Evolutionary conservation across 129 eudicot genomes (phyloP).

Genomic region (Flaveria bidentis): DNA sequence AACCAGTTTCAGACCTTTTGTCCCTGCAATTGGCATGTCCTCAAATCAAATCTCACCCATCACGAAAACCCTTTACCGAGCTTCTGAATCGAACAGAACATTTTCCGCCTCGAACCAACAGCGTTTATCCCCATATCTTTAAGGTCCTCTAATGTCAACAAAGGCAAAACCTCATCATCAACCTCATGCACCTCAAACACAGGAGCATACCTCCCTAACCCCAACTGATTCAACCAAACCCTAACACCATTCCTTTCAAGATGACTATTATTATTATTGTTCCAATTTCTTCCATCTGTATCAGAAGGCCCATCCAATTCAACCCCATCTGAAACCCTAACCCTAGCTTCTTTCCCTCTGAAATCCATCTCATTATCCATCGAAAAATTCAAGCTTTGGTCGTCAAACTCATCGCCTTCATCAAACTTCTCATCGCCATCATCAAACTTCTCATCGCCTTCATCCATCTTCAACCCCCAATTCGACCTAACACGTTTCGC

Average conservation of each 20-base stretch:
- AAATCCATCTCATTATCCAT: conserved; percentile 40
- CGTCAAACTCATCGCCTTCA: conserved; percentile 37
- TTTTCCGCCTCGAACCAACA: conserved; percentile 67
- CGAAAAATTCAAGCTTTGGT: conserved; percentile 47
- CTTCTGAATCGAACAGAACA: conserved; percentile 64
- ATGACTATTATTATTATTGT: conserved; percentile 35
- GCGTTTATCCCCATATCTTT: conserved; percentile 85
- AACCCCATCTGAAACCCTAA: conserved; percentile 46
- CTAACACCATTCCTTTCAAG: conserved; percentile 52
- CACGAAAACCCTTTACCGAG: conserved; percentile 67
- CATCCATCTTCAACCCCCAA: conserved; percentile 45
- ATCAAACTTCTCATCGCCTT: conserved; percentile 38
- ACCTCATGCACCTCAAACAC: conserved; percentile 82
- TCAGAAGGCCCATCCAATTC: conserved; percentile 43
- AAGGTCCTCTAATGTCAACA: conserved; percentile 64
- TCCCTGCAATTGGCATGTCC: conserved; percentile 24
- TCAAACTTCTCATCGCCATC: conserved; percentile 28
- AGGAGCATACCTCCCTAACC: conserved; percentile 64
- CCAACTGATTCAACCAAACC: conserved; percentile 66
- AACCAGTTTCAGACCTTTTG: conserved; percentile 40
- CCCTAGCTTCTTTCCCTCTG: conserved; percentile 36
- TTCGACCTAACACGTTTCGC: conserved; percentile 46
- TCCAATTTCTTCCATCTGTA: conserved; percentile 43
- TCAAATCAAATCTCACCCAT: conserved; percentile 14
- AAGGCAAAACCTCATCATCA: conserved; percentile 66